phyloP scores from a whole-genome alignment of 2,329 filamentous ascomycete genomes.

The Hawksworthiomyces lignivorus region DNA sequence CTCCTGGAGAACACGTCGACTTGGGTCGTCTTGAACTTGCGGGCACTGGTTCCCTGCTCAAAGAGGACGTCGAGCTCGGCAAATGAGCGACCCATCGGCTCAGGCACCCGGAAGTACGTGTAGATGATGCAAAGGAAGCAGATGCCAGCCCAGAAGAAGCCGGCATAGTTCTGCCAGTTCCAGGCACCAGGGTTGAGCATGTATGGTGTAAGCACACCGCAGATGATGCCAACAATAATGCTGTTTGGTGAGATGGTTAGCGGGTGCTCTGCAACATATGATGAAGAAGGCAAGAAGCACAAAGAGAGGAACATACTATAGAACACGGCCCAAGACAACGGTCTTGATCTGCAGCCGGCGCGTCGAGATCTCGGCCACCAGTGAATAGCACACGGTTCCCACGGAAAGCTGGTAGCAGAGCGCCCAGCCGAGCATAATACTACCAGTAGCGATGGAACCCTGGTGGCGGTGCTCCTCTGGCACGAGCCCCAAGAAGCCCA shows the following conservation, averaged over 20 bases:
- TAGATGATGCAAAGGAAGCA: constrained; percentile 77
- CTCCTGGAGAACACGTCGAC: constrained; percentile 49
- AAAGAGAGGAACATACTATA: constrained; percentile 10
- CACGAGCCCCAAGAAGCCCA: constrained; percentile 76
- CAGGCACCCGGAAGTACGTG: constrained; percentile 72
- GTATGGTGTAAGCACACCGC: constrained; percentile 76
- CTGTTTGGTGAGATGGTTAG: constrained; percentile 2
- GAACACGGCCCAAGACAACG: constrained; percentile 25
- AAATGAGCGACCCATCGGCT: constrained; percentile 72
- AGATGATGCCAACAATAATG: constrained; percentile 76
- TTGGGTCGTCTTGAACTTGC: constrained; percentile 59
- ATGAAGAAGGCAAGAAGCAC: not conserved
- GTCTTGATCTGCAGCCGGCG: constrained; percentile 85
- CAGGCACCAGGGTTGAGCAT: constrained; percentile 85
- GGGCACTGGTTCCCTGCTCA: constrained; percentile 60
- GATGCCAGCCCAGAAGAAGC: constrained; percentile 81
- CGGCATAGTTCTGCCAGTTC: constrained; percentile 82
- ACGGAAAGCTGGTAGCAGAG: constrained; percentile 80
- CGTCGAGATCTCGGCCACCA: constrained; percentile 78
- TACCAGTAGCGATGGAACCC: constrained; percentile 69
- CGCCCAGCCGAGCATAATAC: constrained; percentile 78
- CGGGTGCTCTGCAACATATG: no score
- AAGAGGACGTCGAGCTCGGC: constrained; percentile 83
- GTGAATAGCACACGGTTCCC: constrained; percentile 81
- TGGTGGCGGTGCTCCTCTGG: constrained; percentile 49